phyloP scores from a whole-genome alignment of 768 basidiomycete genomes.

The Suillus placidus region DNA sequence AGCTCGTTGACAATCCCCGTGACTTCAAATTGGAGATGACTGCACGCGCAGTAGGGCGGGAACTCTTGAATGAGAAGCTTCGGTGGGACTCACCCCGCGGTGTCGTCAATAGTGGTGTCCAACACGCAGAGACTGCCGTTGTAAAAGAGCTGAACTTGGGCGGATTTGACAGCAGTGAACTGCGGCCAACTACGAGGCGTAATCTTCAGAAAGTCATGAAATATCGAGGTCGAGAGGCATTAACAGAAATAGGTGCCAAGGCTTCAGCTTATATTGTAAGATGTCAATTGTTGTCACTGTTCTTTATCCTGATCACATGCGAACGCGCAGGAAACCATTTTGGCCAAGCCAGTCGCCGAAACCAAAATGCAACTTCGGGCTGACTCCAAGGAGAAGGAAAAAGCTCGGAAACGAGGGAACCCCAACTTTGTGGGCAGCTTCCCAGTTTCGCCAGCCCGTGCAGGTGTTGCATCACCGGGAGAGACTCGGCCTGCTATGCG shows the following conservation, averaged over 20 bases:
- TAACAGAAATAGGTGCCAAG: conserved; percentile 53
- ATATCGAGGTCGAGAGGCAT: conserved; percentile 53
- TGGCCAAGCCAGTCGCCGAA: conserved; percentile 63
- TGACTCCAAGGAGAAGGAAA: conserved; percentile 39
- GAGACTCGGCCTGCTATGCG: conserved; percentile 58
- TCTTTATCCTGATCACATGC: conserved; percentile 12
- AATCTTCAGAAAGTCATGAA: conserved; percentile 75
- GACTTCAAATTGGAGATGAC: conserved; percentile 90
- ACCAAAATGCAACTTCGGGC: conserved; percentile 44
- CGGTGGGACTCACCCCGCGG: conserved; percentile 44
- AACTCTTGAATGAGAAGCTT: conserved; percentile 64
- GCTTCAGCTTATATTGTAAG: conserved; percentile 70
- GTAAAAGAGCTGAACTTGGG: conserved; percentile 48
- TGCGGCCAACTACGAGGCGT: conserved; percentile 71
- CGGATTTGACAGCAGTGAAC: conserved; percentile 39
- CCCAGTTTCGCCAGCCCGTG: conserved; percentile 33
- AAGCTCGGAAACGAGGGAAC: conserved; percentile 19
- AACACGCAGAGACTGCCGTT: conserved; percentile 48
- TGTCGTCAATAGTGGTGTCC: conserved; percentile 54
- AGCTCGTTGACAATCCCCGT: conserved; percentile 91
- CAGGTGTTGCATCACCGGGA: conserved; percentile 61
- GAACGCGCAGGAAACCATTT: conserved; percentile 56
- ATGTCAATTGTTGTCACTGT: conserved; percentile 14
- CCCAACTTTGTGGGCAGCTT: conserved; percentile 26
- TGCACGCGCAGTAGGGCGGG: conserved; percentile 85